phyloP scores from a whole-genome alignment of 345 rosid genomes.

The Eucalyptus rudis region DNA sequence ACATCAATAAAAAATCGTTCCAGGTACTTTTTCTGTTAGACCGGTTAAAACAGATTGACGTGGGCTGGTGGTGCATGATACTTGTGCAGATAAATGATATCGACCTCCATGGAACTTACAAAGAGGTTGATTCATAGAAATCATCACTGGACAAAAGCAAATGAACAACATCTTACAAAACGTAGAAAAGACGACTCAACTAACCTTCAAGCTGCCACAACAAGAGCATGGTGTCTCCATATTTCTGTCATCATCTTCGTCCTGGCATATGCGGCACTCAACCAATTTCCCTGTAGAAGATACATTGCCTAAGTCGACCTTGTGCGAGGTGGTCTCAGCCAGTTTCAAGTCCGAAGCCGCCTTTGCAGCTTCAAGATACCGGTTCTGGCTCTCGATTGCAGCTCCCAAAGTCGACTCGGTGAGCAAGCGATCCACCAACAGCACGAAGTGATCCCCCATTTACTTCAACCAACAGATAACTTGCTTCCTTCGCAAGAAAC shows the following conservation, averaged over 20 bases:
- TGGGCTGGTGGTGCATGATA: background rate
- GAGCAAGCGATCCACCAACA: constrained; percentile 73
- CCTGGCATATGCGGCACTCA: constrained; percentile 95
- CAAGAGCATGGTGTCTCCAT: constrained; percentile 96
- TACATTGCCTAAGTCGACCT: constrained; percentile 27
- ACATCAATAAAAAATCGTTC: background rate
- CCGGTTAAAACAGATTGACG: background rate
- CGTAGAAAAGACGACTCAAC: background rate
- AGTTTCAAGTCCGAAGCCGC: constrained; percentile 11
- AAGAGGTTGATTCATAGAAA: background rate
- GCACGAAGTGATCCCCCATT: constrained; percentile 96
- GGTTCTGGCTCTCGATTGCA: constrained; percentile 68
- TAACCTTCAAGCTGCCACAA: constrained; percentile 85
- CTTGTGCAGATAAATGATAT: background rate
- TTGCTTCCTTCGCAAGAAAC: background rate
- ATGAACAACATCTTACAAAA: background rate
- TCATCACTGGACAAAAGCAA: background rate
- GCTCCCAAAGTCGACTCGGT: constrained; percentile 79
- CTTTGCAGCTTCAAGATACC: constrained; percentile 21
- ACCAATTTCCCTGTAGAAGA: constrained; percentile 35
- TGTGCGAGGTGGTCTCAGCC: constrained; percentile 3
- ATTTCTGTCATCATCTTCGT: constrained; percentile 66
- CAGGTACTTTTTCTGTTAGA: background rate
- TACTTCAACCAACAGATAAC: background rate
- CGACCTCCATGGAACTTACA: background rate